These are phyloP conservation scores for Penicillium sp. DNA, from an alignment of 2,329 filamentous ascomycete species.

Conservation along the genomic window DNA sequence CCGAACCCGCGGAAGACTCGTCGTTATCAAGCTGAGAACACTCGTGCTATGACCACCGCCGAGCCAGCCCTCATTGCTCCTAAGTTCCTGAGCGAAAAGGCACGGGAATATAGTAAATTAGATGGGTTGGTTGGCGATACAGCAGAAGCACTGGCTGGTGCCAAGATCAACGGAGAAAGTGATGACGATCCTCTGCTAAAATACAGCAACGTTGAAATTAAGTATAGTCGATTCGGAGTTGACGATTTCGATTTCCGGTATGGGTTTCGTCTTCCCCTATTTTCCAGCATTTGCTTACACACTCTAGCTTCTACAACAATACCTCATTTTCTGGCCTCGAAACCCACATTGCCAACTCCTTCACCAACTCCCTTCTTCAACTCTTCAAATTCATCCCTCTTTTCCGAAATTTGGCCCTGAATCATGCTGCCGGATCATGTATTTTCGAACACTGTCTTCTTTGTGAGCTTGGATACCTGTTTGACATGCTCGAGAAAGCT, in stretches of 20 bases:
- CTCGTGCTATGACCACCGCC: constrained; percentile 62
- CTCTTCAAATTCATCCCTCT: constrained; percentile 88
- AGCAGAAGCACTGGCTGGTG: constrained; percentile 65
- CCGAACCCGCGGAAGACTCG: constrained; percentile 71
- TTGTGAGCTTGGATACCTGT: constrained; percentile 92
- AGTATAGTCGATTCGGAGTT: constrained; percentile 98
- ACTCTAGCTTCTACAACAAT: constrained; percentile 82
- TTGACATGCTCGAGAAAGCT: constrained; percentile 98
- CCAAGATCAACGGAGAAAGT: constrained; percentile 69
- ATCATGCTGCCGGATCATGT: constrained; percentile 85
- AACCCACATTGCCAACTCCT: constrained; percentile 95
- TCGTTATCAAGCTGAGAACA: constrained; percentile 82
- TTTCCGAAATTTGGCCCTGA: constrained; percentile 81
- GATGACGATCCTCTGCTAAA: constrained; percentile 82
- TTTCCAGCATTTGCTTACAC: constrained; percentile 60
- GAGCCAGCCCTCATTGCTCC: constrained; percentile 70
- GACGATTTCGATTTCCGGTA: constrained; percentile 99
- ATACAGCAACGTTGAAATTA: constrained; percentile 95
- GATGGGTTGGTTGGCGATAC: constrained; percentile 55
- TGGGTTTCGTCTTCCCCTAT: constrained; percentile 70
- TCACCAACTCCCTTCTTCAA: constrained; percentile 89
- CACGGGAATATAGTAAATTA: constrained; percentile 60
- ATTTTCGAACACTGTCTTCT: constrained; percentile 80
- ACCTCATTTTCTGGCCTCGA: constrained; percentile 89
- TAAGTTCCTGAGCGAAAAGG: constrained; percentile 93